Conservation (phyloP, 768 basidiomycete genomes). For the Termitomyces sp. region DNA sequence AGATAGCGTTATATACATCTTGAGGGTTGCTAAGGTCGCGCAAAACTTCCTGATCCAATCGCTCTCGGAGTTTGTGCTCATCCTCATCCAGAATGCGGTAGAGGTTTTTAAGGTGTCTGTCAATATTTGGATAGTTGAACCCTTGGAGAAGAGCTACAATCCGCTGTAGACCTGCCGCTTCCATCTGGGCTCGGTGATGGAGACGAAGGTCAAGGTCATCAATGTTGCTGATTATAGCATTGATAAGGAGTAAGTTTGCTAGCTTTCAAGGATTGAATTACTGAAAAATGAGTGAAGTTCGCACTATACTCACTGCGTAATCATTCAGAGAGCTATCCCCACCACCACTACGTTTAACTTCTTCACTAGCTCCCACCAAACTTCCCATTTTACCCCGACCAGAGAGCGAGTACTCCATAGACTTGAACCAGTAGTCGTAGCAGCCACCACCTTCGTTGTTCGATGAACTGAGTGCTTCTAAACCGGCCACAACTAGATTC, state of each 20-base stretch:
- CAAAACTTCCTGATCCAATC: slow-evolving; percentile 71
- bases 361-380: slow-evolving; percentile 90
- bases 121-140: slow-evolving; percentile 60
- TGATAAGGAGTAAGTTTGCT: slow-evolving; percentile 68
- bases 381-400: slow-evolving; percentile 95
- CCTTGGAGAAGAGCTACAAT: slow-evolving; percentile 65
- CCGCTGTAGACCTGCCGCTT: slow-evolving; percentile 72
- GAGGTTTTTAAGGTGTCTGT: slow-evolving; percentile 59
- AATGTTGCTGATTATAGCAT: slow-evolving; percentile 53
- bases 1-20: slow-evolving; percentile 83
- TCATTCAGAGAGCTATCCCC: slow-evolving; percentile 70
- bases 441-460: slow-evolving; percentile 56
- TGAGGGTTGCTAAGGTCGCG: slow-evolving; percentile 73
- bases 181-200: slow-evolving; percentile 87
- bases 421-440: slow-evolving; percentile 89
- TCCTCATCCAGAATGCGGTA: slow-evolving; percentile 66
- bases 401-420: slow-evolving; percentile 65
- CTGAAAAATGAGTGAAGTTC: neutral
- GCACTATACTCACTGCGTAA: slow-evolving; percentile 62
- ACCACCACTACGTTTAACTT: slow-evolving; percentile 65
- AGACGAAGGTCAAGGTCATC: slow-evolving; percentile 82
- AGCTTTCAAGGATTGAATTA: slow-evolving; percentile 33
- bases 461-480: slow-evolving; percentile 65
- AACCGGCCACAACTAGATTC: slow-evolving; percentile 63
- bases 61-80: slow-evolving; percentile 63